Evolutionary conservation across 2,329 filamentous ascomycete species (phyloP).

Genomic region (Pseudogymnoascus sp.): DNA sequence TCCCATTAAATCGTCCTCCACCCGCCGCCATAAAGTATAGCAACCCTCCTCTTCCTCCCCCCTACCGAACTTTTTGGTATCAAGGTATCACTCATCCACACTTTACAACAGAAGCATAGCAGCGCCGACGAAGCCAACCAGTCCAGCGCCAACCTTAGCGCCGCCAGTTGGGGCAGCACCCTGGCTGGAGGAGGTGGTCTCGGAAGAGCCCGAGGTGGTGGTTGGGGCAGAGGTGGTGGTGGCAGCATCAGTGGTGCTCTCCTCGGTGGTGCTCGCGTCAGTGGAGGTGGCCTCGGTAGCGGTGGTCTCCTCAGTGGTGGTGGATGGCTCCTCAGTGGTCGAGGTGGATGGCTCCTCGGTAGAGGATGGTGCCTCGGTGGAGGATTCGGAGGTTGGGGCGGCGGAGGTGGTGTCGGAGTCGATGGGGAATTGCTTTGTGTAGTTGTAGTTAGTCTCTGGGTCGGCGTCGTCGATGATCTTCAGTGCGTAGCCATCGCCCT

Average conservation of each 20-base stretch:
- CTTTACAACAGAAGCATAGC: slow-evolving; percentile 4
- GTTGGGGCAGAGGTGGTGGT: neutral
- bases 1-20: neutral
- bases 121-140: neutral
- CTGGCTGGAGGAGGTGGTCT: neutral
- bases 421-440: slow-evolving; percentile 24
- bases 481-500: slow-evolving; percentile 15
- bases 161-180: neutral
- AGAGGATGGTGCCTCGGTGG: neutral
- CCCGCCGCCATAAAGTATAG: neutral
- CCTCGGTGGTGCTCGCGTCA: neutral
- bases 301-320: neutral
- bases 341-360: neutral
- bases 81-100: neutral
- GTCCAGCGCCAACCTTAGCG: neutral
- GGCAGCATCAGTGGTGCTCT: neutral
- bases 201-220: neutral
- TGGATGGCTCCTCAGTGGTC: neutral
- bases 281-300: neutral
- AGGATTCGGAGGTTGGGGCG: neutral
- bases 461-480: slow-evolving; percentile 21
- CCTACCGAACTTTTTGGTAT: slow-evolving; percentile 1
- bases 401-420: slow-evolving; percentile 15
- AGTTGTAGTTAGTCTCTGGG: slow-evolving; percentile 18
- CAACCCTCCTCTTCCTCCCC: neutral